Conservation (phyloP, 306 rosid genomes). For the Fagus crenata region DNA sequence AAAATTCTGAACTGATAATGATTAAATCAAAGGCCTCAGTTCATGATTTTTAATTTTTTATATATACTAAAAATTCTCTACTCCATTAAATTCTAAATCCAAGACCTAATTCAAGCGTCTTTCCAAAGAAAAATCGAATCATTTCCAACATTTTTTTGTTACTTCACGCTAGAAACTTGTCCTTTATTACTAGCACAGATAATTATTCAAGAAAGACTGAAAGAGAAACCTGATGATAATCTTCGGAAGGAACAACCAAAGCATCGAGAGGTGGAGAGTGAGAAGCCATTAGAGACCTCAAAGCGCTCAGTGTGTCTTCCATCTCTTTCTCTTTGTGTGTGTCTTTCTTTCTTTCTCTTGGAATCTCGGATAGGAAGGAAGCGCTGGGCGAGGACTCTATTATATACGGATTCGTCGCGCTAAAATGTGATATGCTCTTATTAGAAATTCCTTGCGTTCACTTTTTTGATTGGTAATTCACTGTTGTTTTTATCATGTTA, state of each 20-base stretch:
- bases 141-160: too few relatives aligned
- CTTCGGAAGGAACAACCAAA: constrained; percentile 90
- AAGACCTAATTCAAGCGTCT: not conserved
- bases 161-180: too few relatives aligned
- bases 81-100: not conserved
- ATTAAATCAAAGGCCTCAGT: not conserved
- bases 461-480: too few relatives aligned
- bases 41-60: too few relatives aligned
- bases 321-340: constrained; percentile 29
- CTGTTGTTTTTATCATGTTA: too few relatives aligned
- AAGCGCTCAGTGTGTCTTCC: constrained; percentile 65
- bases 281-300: constrained; percentile 79
- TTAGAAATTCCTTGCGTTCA: too few relatives aligned
- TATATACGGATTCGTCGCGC: too few relatives aligned
- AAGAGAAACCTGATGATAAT: constrained; percentile 79
- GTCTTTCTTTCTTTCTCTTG: too few relatives aligned
- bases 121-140: too few relatives aligned
- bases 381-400: too few relatives aligned
- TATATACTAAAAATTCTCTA: not conserved
- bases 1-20: not conserved
- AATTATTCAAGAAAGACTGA: not conserved
- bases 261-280: constrained; percentile 90
- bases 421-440: too few relatives aligned
- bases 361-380: too few relatives aligned
- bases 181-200: not conserved